phyloP scores from a whole-genome alignment of 2,329 filamentous ascomycete genomes.

The Malbranchea cinnamomea region DNA sequence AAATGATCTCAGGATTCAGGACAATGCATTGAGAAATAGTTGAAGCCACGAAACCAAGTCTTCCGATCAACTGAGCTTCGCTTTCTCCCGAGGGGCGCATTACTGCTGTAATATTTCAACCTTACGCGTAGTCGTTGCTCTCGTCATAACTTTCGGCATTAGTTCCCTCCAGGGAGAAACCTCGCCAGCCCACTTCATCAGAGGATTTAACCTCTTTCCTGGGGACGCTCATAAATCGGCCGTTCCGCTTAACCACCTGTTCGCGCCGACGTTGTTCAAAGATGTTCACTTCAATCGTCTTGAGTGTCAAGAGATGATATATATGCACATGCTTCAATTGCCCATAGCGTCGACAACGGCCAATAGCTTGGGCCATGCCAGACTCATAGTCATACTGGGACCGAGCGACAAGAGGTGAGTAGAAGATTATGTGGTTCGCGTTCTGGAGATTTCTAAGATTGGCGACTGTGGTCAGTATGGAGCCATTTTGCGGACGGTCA shows the following conservation, averaged over 20 bases:
- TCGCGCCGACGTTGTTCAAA: constrained; percentile 22
- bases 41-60: too few species aligned
- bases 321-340: constrained; percentile 44
- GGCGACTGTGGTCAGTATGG: constrained; percentile 2
- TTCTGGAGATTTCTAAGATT: constrained; percentile 42
- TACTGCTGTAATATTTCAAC: too few species aligned
- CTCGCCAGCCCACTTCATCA: constrained; percentile 15
- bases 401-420: constrained; percentile 38
- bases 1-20: too few species aligned
- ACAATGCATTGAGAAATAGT: too few species aligned
- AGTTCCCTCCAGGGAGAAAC: constrained; percentile 15
- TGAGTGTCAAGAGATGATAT: constrained; percentile 34
- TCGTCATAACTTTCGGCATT: constrained; percentile 13
- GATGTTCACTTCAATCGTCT: constrained; percentile 33
- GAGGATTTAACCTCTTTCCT: constrained; percentile 11
- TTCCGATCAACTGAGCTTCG: too few species aligned
- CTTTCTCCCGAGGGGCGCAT: too few species aligned
- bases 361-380: constrained; percentile 48
- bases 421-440: constrained; percentile 51
- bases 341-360: constrained; percentile 42
- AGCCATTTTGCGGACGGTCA: not conserved
- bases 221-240: constrained; percentile 11
- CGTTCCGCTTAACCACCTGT: constrained; percentile 17
- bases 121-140: not conserved
- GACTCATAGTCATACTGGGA: constrained; percentile 41